A percentile compares a stretch with the other conserved stretches of the same genome.
These are phyloP conservation scores for Neonectria faginata DNA, from an alignment of 2,329 filamentous ascomycete species.

Conservation along the genomic window DNA sequence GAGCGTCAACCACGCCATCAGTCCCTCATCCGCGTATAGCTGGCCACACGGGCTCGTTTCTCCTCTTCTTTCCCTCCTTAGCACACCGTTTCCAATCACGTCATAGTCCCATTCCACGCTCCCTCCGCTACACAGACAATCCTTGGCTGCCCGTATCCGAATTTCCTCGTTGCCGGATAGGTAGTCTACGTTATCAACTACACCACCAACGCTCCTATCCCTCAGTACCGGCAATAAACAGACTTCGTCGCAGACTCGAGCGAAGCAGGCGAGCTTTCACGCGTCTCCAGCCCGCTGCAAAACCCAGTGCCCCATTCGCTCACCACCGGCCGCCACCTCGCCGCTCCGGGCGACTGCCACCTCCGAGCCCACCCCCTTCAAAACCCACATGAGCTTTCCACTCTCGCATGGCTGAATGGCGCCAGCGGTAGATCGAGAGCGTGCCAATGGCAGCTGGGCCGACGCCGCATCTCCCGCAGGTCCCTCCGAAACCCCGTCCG, in stretches of 20 bases:
- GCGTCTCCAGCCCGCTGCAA: neutral
- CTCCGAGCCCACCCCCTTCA: constrained; percentile 5
- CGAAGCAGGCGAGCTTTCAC: neutral
- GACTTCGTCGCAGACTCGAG: neutral
- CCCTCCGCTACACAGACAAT: constrained; percentile 10
- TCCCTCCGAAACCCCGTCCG: constrained; percentile 35
- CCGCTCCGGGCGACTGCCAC: constrained; percentile 8
- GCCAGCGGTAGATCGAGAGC: constrained; percentile 46
- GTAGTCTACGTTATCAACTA: neutral
- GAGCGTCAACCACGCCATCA: constrained; percentile 15
- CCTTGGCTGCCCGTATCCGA: constrained; percentile 6
- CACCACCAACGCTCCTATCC: neutral
- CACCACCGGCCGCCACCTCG: constrained; percentile 11
- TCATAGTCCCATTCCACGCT: constrained; percentile 15
- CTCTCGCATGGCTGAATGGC: constrained; percentile 51
- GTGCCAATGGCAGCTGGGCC: constrained; percentile 38
- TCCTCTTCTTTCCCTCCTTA: neutral
- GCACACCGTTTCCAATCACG: constrained; percentile 16
- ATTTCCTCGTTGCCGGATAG: constrained; percentile 6
- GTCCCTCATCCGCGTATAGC: constrained; percentile 16
- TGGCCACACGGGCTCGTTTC: constrained; percentile 2
- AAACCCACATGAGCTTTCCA: constrained; percentile 26
- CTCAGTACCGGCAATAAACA: neutral
- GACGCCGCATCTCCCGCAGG: constrained; percentile 33
- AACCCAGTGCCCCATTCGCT: constrained; percentile 8